phyloP scores from a whole-genome alignment of 345 rosid species.

The Eucalyptus leucophloia region DNA sequence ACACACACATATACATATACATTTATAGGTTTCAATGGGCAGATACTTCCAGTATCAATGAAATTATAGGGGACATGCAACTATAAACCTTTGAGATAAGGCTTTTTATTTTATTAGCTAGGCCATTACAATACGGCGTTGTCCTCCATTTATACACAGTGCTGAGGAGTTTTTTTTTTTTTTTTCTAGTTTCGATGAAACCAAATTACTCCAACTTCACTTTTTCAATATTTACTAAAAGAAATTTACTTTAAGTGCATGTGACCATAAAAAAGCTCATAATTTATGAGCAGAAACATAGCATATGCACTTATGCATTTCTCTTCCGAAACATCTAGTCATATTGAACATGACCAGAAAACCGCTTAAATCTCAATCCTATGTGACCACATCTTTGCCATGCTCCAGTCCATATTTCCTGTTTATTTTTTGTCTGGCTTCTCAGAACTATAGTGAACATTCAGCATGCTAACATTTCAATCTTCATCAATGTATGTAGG shows the following conservation, averaged over 20 bases:
- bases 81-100: background rate
- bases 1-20: no score
- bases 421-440: background rate
- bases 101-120: background rate
- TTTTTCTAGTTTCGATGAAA: background rate
- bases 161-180: background rate
- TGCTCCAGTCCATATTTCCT: background rate
- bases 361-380: background rate
- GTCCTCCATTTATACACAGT: background rate
- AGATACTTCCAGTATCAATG: background rate
- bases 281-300: background rate
- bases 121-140: background rate
- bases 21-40: background rate
- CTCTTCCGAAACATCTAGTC: background rate
- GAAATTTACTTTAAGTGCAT: background rate
- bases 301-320: background rate
- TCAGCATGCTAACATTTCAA: background rate
- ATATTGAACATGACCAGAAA: background rate
- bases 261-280: background rate
- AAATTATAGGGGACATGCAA: background rate
- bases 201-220: background rate
- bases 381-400: background rate
- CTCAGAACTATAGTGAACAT: background rate
- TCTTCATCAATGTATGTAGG: slow-evolving; percentile 10
- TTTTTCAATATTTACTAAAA: background rate